These are phyloP conservation scores for Ascochyta viciae-villosae DNA, from an alignment of 2,329 filamentous ascomycete species.

Conservation along the genomic window DNA sequence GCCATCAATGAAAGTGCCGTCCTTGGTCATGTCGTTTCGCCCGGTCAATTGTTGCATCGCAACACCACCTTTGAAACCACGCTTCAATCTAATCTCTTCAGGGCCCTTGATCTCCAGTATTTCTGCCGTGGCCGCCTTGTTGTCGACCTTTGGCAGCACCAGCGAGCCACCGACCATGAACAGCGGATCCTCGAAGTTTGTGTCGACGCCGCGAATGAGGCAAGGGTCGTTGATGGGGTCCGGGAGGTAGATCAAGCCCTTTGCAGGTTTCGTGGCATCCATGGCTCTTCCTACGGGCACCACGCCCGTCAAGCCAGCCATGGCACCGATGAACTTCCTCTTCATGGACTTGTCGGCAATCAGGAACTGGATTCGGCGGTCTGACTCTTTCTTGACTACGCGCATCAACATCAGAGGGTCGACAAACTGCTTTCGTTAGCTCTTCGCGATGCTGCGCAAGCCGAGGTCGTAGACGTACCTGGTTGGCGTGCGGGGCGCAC, in stretches of 20 bases:
- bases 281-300: conserved; percentile 93
- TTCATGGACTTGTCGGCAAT: conserved; percentile 96
- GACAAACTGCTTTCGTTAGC: conserved; percentile 72
- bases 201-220: conserved; percentile 78
- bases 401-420: conserved; percentile 94
- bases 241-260: conserved; percentile 85
- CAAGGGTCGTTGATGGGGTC: conserved; percentile 86
- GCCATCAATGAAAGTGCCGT: conserved; percentile 67
- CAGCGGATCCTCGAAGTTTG: conserved; percentile 73
- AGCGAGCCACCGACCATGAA: conserved; percentile 73
- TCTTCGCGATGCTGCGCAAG: background rate
- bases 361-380: conserved; percentile 87
- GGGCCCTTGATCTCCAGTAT: conserved; percentile 81
- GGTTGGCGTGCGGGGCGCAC: conserved; percentile 92
- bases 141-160: conserved; percentile 84
- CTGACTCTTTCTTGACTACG: conserved; percentile 83
- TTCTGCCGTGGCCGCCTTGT: conserved; percentile 80
- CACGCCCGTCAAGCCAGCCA: conserved; percentile 83
- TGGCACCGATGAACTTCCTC: conserved; percentile 84
- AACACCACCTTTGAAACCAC: conserved; percentile 79
- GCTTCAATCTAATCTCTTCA: conserved; percentile 85
- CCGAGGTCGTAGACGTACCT: conserved; percentile 26
- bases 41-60: conserved; percentile 83
- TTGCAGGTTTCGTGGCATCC: conserved; percentile 81
- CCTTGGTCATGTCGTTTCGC: conserved; percentile 72